Conservation (phyloP, 192 early-diverging fungal species). For the Mortierella claussenii region DNA sequence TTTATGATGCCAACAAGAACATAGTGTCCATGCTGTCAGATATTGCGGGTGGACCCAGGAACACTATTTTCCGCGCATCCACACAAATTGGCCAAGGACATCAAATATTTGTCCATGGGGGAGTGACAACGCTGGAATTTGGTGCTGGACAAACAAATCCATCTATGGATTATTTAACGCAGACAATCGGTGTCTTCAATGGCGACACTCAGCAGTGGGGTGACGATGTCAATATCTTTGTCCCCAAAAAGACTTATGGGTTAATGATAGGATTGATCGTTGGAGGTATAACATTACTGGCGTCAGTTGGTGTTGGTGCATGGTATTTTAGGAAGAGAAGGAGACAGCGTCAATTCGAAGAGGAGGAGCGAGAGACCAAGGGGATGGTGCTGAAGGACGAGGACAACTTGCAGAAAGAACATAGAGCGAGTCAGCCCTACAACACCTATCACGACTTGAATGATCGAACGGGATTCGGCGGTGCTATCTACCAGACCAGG, state of each 20-base stretch:
- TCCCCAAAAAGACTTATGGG: constrained; percentile 22
- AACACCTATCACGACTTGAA: background rate
- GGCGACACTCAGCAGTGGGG: constrained; percentile 21
- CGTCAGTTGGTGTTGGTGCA: constrained; percentile 9
- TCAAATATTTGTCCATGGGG: constrained; percentile 45
- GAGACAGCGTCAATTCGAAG: constrained; percentile 11
- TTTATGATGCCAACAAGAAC: constrained; percentile 6
- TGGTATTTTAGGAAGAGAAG: constrained; percentile 20
- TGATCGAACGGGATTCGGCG: background rate
- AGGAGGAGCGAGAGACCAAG: constrained; percentile 32
- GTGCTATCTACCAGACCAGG: background rate
- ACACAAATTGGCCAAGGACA: constrained; percentile 21
- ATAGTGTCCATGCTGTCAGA: background rate
- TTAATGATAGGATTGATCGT: constrained; percentile 41
- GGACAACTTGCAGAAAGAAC: constrained; percentile 38
- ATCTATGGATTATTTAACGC: constrained; percentile 1
- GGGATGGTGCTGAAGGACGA: constrained; percentile 45
- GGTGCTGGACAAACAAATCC: background rate
- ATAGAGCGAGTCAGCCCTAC: background rate
- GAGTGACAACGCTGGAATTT: constrained; percentile 13
- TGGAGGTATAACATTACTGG: constrained; percentile 13
- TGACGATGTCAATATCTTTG: constrained; percentile 4
- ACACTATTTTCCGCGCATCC: constrained; percentile 36
- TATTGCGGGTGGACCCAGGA: constrained; percentile 18
- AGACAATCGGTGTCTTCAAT: constrained; percentile 27